Conservation (phyloP, 441 rosid species). For the Gossypium schwendimanii region DNA sequence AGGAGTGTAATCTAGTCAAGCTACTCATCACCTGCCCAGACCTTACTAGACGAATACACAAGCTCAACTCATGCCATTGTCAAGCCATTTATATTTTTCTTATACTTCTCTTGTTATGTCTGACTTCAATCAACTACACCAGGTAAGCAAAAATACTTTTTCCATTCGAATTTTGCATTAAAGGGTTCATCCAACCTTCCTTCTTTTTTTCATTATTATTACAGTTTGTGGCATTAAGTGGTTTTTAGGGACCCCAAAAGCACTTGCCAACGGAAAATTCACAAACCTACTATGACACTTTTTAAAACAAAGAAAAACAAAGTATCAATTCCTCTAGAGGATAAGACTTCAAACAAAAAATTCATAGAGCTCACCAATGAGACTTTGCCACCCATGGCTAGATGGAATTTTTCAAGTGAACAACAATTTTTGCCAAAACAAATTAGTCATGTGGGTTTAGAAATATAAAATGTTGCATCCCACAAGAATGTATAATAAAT, state of each 20-base stretch:
- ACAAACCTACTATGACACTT: not conserved
- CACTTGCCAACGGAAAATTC: not conserved
- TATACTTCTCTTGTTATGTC: not conserved
- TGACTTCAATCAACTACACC: not conserved
- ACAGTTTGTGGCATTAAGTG: not conserved
- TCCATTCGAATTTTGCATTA: not conserved
- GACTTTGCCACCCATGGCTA: not conserved
- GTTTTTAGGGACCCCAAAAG: not conserved
- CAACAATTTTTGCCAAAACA: not conserved
- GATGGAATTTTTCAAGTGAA: not conserved
- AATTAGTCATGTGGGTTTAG: not conserved
- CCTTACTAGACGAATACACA: too few relatives aligned
- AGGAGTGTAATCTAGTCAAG: not conserved
- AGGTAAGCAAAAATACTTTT: not conserved
- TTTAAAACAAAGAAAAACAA: not conserved
- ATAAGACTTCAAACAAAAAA: not conserved
- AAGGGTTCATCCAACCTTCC: not conserved
- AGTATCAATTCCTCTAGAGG: not conserved
- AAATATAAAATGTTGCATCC: too few relatives aligned
- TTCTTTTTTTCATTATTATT: not conserved
- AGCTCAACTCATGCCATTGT: too few relatives aligned
- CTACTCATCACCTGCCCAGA: not conserved
- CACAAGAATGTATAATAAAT: not conserved
- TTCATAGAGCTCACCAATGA: not conserved
- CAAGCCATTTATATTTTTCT: not conserved